A percentile compares a stretch with the other conserved stretches of the same genome.
phyloP scores from a whole-genome alignment of 2,329 filamentous ascomycete species.

The Fusarium circinatum region DNA sequence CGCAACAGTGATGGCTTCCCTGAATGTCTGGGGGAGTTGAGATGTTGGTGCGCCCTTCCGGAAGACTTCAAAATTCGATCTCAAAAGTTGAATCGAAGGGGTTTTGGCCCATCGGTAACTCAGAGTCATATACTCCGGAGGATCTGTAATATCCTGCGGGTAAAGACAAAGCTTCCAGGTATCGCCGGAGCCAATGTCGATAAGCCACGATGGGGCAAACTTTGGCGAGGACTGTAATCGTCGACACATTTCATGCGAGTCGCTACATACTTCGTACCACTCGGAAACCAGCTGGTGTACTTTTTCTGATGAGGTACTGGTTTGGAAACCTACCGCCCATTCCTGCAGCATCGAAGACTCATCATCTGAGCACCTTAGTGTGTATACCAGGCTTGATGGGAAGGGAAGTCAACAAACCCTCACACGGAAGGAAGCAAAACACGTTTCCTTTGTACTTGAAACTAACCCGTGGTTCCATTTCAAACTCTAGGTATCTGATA shows the following conservation, averaged over 20 bases:
- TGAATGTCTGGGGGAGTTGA: background rate
- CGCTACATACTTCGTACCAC: background rate
- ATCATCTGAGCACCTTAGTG: background rate
- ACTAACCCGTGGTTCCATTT: rapidly evolving
- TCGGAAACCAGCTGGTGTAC: background rate
- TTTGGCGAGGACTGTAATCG: background rate
- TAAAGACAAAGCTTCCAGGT: background rate
- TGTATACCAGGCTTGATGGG: background rate
- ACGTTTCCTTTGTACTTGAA: background rate
- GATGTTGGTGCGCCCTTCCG: rapidly evolving
- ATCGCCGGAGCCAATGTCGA: background rate
- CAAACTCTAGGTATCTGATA: background rate
- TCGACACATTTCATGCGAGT: background rate
- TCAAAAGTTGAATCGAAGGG: background rate
- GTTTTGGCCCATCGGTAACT: background rate
- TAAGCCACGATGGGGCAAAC: background rate
- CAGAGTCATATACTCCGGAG: background rate
- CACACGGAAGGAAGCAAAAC: background rate
- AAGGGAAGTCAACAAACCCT: background rate
- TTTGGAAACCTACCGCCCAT: rapidly evolving
- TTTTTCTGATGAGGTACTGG: background rate
- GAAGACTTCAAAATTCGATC: background rate
- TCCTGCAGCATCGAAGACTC: background rate
- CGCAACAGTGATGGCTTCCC: background rate
- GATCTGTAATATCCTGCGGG: background rate